Conservation (phyloP, 108 stramenopile species). For the Fistulifera pelliculosa region DNA sequence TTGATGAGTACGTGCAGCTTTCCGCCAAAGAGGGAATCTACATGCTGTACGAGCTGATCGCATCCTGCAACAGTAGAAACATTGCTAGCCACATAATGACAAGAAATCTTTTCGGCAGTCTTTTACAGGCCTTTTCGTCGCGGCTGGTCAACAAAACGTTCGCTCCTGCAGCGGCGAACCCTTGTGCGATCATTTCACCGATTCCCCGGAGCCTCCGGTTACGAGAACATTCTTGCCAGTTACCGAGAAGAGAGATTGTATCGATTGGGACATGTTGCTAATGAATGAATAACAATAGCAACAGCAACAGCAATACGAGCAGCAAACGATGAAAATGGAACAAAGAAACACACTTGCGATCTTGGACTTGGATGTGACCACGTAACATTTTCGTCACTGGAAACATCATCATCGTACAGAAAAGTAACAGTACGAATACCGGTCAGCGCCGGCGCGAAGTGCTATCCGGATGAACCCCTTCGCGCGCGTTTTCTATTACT, state of each 20-base stretch:
- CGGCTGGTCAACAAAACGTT: constrained; percentile 81
- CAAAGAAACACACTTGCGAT: too few species aligned
- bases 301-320: too few species aligned
- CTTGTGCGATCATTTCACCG: constrained; percentile 84
- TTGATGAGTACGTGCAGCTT: constrained; percentile 73
- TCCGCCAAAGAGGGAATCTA: constrained; percentile 41
- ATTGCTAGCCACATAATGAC: constrained; percentile 61
- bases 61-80: constrained; percentile 77
- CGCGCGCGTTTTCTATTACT: too few species aligned
- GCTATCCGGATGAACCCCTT: too few species aligned
- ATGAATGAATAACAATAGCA: too few species aligned
- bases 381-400: too few species aligned
- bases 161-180: constrained; percentile 66
- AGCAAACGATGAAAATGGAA: too few species aligned
- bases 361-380: too few species aligned
- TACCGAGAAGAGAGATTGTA: constrained; percentile 27
- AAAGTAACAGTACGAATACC: too few species aligned
- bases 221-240: constrained; percentile 73
- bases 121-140: constrained; percentile 62
- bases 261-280: too few species aligned
- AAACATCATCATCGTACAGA: too few species aligned
- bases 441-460: too few species aligned
- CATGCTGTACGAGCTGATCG: constrained; percentile 56
- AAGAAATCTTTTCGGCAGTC: constrained; percentile 39
- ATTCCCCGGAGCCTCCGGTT: constrained; percentile 87